Percentiles rank a stretch among this genome's conserved stretches.
Evolutionary conservation across 2,329 filamentous ascomycete species (phyloP).

Genomic region (Pyricularia grisea): DNA sequence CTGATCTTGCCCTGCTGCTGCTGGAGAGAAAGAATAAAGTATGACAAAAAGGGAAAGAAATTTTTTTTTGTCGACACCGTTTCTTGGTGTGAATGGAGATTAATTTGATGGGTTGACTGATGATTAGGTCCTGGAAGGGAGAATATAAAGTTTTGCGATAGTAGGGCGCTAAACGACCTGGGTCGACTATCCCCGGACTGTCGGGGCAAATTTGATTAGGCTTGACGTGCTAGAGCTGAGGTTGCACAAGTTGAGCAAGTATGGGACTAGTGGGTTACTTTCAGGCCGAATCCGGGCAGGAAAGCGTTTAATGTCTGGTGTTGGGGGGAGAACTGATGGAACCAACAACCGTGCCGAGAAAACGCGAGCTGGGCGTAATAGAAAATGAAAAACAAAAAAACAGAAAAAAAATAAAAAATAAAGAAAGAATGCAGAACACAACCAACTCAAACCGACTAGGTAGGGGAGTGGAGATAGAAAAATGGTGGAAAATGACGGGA

Average conservation of each 20-base stretch:
- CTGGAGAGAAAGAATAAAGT: background rate
- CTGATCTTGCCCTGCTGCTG: background rate
- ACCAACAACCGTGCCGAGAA: background rate
- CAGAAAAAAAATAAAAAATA: too few relatives aligned
- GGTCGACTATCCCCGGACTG: background rate
- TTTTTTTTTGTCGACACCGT: background rate
- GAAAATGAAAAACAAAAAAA: too few relatives aligned
- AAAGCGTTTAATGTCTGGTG: background rate
- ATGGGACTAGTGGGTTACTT: background rate
- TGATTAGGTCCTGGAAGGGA: background rate
- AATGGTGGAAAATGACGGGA: background rate
- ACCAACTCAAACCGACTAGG: background rate
- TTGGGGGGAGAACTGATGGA: background rate
- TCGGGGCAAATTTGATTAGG: background rate
- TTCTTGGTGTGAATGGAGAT: background rate
- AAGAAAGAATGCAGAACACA: background rate
- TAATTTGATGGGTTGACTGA: background rate
- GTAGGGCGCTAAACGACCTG: background rate
- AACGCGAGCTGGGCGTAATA: background rate
- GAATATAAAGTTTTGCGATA: slow-evolving; percentile 1
- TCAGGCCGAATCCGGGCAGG: background rate
- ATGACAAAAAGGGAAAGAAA: background rate
- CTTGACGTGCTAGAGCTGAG: background rate
- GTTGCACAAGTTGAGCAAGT: background rate
- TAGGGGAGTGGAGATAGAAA: background rate